phyloP scores from a whole-genome alignment of 768 basidiomycete genomes.

The Tricholoma bakamatsutake region DNA sequence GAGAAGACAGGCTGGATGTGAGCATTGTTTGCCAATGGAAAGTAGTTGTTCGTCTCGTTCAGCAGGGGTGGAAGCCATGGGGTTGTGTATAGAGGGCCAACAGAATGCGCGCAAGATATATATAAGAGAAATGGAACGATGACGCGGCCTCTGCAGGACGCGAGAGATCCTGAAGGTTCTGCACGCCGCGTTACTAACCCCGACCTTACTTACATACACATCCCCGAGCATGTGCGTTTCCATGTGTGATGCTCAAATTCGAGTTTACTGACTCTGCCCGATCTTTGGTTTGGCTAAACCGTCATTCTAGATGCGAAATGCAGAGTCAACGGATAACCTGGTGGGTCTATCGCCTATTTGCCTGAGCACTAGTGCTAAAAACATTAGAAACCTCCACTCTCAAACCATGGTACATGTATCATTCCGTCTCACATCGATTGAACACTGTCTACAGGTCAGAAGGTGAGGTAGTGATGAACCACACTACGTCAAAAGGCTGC shows the following conservation, averaged over 20 bases:
- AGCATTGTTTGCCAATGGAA: conserved; percentile 66
- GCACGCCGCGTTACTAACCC: background rate
- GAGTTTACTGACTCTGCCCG: conserved; percentile 6
- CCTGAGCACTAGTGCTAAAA: background rate
- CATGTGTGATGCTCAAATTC: conserved; percentile 28
- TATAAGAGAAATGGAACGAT: conserved; percentile 8
- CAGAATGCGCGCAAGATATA: conserved; percentile 5
- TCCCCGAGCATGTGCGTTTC: too few relatives aligned
- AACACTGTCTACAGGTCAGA: conserved; percentile 40
- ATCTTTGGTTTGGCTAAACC: background rate
- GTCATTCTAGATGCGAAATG: conserved; percentile 57
- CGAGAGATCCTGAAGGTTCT: conserved; percentile 4
- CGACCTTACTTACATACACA: too few relatives aligned
- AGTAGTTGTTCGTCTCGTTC: conserved; percentile 51
- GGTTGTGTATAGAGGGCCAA: conserved; percentile 8
- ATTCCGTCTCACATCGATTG: background rate
- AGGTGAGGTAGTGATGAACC: conserved; percentile 26
- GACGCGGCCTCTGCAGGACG: conserved; percentile 17
- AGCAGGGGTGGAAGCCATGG: conserved; percentile 1
- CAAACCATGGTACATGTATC: conserved; percentile 57
- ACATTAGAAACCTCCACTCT: conserved; percentile 37
- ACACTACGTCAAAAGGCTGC: background rate
- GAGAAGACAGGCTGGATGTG: conserved; percentile 55
- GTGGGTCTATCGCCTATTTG: conserved; percentile 29
- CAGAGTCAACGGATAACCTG: conserved; percentile 72